phyloP scores from a whole-genome alignment of 1,139 yeast species.

The Magnusiomyces starmeri region DNA sequence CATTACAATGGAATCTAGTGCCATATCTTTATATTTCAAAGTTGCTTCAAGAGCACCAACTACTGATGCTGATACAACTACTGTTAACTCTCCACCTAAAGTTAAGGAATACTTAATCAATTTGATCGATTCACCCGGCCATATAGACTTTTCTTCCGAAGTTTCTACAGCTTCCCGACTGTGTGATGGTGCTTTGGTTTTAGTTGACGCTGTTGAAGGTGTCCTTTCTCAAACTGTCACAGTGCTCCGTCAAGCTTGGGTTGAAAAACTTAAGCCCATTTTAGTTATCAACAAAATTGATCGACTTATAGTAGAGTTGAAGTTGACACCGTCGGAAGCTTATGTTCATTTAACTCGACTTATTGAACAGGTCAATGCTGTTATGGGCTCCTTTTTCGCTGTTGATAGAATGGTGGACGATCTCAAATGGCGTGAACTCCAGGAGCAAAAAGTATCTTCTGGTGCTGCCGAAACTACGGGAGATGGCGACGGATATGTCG shows the following conservation, averaged over 20 bases:
- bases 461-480: constrained; percentile 32
- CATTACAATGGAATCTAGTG: constrained; percentile 95
- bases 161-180: constrained; percentile 92
- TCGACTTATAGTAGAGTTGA: constrained; percentile 73
- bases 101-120: constrained; percentile 79
- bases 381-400: constrained; percentile 85
- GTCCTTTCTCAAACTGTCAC: constrained; percentile 96
- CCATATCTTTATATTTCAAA: constrained; percentile 77
- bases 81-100: constrained; percentile 28
- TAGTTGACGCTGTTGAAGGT: constrained; percentile 90
- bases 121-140: constrained; percentile 97
- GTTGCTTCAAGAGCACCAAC: constrained; percentile 20
- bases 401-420: constrained; percentile 94
- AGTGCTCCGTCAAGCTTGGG: constrained; percentile 93
- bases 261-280: constrained; percentile 80
- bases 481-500: constrained; percentile 54
- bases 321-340: constrained; percentile 78
- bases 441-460: constrained; percentile 30
- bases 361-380: constrained; percentile 91
- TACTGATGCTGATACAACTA: constrained; percentile 9
- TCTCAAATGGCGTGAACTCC: constrained; percentile 66
- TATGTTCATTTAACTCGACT: constrained; percentile 68
- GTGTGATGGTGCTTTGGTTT: constrained; percentile 93
- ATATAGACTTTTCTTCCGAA: constrained; percentile 92
- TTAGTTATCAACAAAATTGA: constrained; percentile 92